Conservation (phyloP, 768 basidiomycete species). For the Xerocomus potaroensis region DNA sequence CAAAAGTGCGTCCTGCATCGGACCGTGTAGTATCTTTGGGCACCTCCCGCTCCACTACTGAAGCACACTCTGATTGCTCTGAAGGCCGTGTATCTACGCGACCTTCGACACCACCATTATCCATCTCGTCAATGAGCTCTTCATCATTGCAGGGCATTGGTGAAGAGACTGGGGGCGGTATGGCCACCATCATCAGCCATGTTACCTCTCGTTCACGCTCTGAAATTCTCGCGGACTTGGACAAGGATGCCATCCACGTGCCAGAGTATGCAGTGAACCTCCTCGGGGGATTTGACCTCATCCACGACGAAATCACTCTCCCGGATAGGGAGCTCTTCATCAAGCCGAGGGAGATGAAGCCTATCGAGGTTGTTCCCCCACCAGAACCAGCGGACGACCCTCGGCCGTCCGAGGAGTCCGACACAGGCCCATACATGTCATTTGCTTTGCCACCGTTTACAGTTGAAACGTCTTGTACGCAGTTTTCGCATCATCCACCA, state of each 20-base stretch:
- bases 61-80: slow-evolving; percentile 16
- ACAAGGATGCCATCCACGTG: slow-evolving; percentile 33
- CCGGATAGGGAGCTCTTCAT: slow-evolving; percentile 29
- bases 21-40: slow-evolving; percentile 16
- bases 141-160: slow-evolving; percentile 21
- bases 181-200: slow-evolving; percentile 36
- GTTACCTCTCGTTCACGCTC: slow-evolving; percentile 31
- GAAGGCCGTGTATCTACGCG: slow-evolving; percentile 25
- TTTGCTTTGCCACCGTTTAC: slow-evolving; percentile 28
- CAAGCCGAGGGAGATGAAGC: slow-evolving; percentile 28
- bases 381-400: slow-evolving; percentile 14
- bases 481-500: slow-evolving; percentile 15
- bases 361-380: slow-evolving; percentile 26
- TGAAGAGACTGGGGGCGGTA: slow-evolving; percentile 22
- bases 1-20: slow-evolving; percentile 15
- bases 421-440: slow-evolving; percentile 31
- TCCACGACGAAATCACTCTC: slow-evolving; percentile 31
- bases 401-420: slow-evolving; percentile 32
- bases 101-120: slow-evolving; percentile 28
- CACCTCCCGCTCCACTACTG: slow-evolving; percentile 21
- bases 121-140: slow-evolving; percentile 23
- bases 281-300: slow-evolving; percentile 39
- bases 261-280: slow-evolving; percentile 45
- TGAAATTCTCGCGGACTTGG: slow-evolving; percentile 35
- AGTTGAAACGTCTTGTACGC: slow-evolving; percentile 19